Conservation (phyloP, 2,329 filamentous ascomycete species). For the Fusarium sarcochroum region DNA sequence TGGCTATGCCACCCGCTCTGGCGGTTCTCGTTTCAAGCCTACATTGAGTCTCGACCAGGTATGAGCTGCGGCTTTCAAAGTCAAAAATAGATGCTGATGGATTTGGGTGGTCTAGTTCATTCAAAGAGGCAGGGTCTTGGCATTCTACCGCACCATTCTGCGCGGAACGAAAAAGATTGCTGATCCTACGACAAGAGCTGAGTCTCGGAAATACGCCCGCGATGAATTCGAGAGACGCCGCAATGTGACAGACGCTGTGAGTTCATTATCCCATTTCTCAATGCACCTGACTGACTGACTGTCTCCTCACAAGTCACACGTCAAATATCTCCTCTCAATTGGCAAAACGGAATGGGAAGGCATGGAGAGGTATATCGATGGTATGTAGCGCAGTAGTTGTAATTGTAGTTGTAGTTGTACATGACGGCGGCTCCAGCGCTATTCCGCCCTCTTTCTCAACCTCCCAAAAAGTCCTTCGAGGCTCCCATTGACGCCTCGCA, state of each 20-base stretch:
- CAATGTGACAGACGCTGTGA: conserved; percentile 68
- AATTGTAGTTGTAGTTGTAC: conserved; percentile 48
- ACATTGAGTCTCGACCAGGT: conserved; percentile 72
- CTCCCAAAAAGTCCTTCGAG: conserved; percentile 5
- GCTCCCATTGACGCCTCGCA: conserved; percentile 15
- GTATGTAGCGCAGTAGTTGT: conserved; percentile 54
- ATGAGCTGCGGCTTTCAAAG: conserved; percentile 33
- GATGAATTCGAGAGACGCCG: conserved; percentile 74
- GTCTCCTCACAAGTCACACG: conserved; percentile 62
- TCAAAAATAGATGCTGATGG: conserved; percentile 20
- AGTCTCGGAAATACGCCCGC: conserved; percentile 69
- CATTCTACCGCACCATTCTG: conserved; percentile 71
- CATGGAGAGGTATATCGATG: conserved; percentile 65
- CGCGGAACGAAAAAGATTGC: conserved; percentile 67
- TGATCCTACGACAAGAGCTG: conserved; percentile 65
- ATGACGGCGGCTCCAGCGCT: conserved; percentile 34
- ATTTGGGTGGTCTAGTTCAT: conserved; percentile 63
- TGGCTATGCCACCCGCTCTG: conserved; percentile 54
- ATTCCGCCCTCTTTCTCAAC: conserved; percentile 13
- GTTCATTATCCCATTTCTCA: conserved; percentile 42
- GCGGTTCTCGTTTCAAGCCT: conserved; percentile 51
- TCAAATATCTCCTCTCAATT: conserved; percentile 74
- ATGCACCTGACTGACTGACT: conserved; percentile 18
- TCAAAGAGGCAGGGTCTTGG: conserved; percentile 67
- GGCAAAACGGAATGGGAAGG: conserved; percentile 76